These are phyloP conservation scores for Heliamphora pulchella DNA, from an alignment of 179 eudicot genomes.

Conservation along the genomic window DNA sequence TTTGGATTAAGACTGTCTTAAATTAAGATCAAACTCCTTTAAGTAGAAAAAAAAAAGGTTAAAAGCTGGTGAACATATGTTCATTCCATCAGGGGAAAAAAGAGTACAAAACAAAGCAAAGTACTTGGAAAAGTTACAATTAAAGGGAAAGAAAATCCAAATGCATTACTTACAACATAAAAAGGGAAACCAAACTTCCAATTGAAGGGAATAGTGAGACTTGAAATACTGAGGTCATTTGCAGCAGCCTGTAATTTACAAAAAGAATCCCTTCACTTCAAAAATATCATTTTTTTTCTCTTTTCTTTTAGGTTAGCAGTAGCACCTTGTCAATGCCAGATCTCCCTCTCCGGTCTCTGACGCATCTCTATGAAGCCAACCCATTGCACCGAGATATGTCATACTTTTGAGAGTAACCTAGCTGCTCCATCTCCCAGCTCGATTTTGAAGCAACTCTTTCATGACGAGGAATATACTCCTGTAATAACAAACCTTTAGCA, in stretches of 20 bases:
- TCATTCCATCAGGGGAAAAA: too few relatives aligned
- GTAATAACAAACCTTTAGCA: not conserved
- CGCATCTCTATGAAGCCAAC: conserved; percentile 12
- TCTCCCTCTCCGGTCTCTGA: not conserved
- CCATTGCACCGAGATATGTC: conserved; percentile 37
- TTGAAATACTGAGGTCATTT: conserved; percentile 22
- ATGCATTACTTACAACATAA: conserved; percentile 19
- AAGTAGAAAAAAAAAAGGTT: too few relatives aligned
- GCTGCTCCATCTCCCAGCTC: conserved; percentile 82
- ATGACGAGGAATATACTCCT: conserved; percentile 76
- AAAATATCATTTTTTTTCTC: conserved; percentile 15
- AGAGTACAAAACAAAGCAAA: not conserved
- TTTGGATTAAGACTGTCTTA: too few relatives aligned
- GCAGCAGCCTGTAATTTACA: conserved; percentile 23
- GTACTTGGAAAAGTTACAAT: conserved; percentile 15
- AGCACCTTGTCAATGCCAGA: conserved; percentile 16
- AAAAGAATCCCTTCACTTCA: conserved; percentile 24
- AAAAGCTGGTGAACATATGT: too few relatives aligned
- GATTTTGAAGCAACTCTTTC: conserved; percentile 65
- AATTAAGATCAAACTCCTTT: too few relatives aligned
- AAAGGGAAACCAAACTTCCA: conserved; percentile 14
- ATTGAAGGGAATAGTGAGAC: conserved; percentile 12
- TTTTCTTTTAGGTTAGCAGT: conserved; percentile 29
- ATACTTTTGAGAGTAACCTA: conserved; percentile 40
- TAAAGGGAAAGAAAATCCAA: conserved; percentile 6